Base-by-base conservation (phyloP, 345 rosid genomes). In the Lepidium africanum region DNA sequence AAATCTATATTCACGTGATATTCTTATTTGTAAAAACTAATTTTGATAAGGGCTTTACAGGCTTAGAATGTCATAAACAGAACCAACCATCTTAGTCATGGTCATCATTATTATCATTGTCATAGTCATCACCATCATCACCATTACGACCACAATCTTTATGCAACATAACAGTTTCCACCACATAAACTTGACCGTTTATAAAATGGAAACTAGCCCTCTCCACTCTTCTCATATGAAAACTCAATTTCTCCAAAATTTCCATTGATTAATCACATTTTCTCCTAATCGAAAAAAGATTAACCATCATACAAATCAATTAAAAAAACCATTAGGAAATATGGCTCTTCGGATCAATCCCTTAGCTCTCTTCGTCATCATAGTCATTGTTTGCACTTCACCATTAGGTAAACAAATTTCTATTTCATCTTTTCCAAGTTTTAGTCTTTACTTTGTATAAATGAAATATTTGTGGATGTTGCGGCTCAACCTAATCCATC, bases 291-390 rank as follows among this genome's bases (percentile, higher is more conserved):
- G 1, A 25, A 35, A 15, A 56, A 36, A 38, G 54, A 47, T 40
- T 25, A 54, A 54, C 27, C 35, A 36, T 43, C n/a, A n/a, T n/a
- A n/a, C 53, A 16, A 6, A 5, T 42, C 65, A 27, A 30, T 49
- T 1, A 32, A 14, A 43, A 59, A 19, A 68, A 15, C 12, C 46
- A 36, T 43, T 17, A 25, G 27, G 3, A 3, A 62, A 47, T 19
- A 76, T 89, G 96, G 82, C 83, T 75, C 56, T 42, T 19, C 64
- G 77, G 67, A 66, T 78, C 81, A 81, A 80, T 16, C 9, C 83
- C 42, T 48, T 72, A 55, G 67, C 85, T 80, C 61, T 87, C 12
- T 4, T 80, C 41, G 67, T 70, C 66, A 40, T 81, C 40, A 15
- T 80, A 62, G 73, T 86, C 62, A 49, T 81, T 55, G 74, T 74